Percentiles rank a stretch among this genome's conserved stretches.
phyloP scores from a whole-genome alignment of 2,329 filamentous ascomycete species.

The Helotiales sp. region DNA sequence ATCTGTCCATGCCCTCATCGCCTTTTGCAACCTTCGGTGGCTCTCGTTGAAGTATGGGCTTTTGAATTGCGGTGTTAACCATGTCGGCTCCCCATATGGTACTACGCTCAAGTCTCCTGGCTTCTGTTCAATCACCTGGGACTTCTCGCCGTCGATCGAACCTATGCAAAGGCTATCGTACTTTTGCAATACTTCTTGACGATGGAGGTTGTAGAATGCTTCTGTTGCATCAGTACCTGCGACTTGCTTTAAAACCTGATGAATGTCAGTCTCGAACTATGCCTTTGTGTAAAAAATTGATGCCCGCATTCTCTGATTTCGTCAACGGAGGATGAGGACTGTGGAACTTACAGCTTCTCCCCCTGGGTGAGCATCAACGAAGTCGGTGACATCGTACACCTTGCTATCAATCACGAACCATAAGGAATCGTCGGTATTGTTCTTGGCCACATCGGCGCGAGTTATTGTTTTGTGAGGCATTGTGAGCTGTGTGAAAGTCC shows the following conservation, averaged over 20 bases:
- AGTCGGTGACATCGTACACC: constrained; percentile 85
- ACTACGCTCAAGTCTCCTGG: constrained; percentile 73
- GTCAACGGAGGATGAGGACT: no score
- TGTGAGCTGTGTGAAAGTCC: neutral
- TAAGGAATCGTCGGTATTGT: constrained; percentile 66
- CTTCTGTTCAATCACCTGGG: constrained; percentile 68
- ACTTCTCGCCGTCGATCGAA: constrained; percentile 70
- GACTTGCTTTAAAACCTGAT: constrained; percentile 66
- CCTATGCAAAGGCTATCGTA: constrained; percentile 76
- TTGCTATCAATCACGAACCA: constrained; percentile 86
- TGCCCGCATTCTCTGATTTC: neutral
- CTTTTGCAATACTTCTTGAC: constrained; percentile 83
- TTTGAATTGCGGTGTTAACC: constrained; percentile 76
- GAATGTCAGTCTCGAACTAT: neutral
- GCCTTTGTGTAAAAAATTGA: neutral
- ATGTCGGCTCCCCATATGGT: constrained; percentile 83
- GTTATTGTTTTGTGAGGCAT: constrained; percentile 40
- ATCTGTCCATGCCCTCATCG: constrained; percentile 73
- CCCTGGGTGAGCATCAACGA: constrained; percentile 81
- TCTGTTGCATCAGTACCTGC: constrained; percentile 79
- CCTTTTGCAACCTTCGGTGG: constrained; percentile 67
- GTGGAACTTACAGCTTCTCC: constrained; percentile 43
- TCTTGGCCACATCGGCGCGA: constrained; percentile 68
- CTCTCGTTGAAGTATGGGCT: constrained; percentile 79
- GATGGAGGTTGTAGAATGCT: constrained; percentile 89